phyloP scores from a whole-genome alignment of 257 asterid species.

The Plantago elongata region DNA sequence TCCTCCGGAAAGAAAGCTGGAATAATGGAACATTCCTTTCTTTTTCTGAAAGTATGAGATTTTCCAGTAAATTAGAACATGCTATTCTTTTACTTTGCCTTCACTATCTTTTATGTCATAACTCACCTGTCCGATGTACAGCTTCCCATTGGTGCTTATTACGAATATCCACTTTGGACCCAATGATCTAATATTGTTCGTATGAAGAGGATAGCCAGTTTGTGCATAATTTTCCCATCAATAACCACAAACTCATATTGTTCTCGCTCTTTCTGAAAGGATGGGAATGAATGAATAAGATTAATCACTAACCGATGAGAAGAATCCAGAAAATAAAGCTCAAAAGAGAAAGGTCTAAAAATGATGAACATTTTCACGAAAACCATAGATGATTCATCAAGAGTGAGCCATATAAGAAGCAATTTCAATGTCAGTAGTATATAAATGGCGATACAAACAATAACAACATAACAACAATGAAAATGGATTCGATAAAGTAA shows the following conservation, averaged over 20 bases:
- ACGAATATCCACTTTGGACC: constrained; percentile 49
- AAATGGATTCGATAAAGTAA: too few species aligned
- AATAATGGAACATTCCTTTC: constrained; percentile 22
- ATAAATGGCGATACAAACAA: too few species aligned
- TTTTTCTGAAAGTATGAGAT: constrained; percentile 16
- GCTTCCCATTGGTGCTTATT: constrained; percentile 35
- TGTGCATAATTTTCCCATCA: constrained; percentile 37
- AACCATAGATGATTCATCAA: too few species aligned
- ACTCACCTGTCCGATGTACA: constrained; percentile 36
- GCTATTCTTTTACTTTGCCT: too few species aligned
- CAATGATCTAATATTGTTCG: constrained; percentile 26
- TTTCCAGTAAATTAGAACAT: too few species aligned
- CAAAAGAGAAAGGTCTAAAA: background rate
- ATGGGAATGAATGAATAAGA: background rate
- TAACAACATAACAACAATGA: too few species aligned
- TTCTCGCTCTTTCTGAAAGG: constrained; percentile 42
- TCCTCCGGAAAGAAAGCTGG: constrained; percentile 51
- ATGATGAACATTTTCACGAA: background rate
- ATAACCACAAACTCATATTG: constrained; percentile 39
- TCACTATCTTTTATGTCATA: too few species aligned
- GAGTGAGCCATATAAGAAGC: too few species aligned
- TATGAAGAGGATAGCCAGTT: constrained; percentile 33
- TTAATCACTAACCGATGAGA: background rate
- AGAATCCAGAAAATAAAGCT: background rate
- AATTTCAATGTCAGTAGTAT: too few species aligned